These are phyloP conservation scores for Pilasporangium apinafurcum DNA, from an alignment of 352 stramenopile species.

Conservation along the genomic window DNA sequence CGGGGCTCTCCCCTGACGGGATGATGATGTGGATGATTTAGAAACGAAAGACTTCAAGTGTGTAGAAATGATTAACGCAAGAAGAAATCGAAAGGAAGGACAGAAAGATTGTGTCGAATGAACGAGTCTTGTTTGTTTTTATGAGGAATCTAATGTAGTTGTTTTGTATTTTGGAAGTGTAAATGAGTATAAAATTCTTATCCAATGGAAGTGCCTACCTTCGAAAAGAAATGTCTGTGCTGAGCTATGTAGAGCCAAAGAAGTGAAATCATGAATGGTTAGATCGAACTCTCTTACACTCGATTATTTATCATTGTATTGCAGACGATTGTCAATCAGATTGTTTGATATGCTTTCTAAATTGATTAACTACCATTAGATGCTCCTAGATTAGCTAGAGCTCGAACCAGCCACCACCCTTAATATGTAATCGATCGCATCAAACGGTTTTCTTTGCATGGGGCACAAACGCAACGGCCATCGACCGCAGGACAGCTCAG, in stretches of 20 bases:
- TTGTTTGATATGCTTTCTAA: neutral
- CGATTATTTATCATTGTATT: neutral
- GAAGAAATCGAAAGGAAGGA: neutral
- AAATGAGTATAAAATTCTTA: too few species aligned
- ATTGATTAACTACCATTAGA: neutral
- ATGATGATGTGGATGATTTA: constrained; percentile 90
- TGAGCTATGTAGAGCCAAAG: too few species aligned
- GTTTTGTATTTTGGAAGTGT: too few species aligned
- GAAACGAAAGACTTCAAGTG: neutral
- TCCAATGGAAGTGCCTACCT: too few species aligned
- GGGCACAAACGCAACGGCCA: constrained; percentile 65
- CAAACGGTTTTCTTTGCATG: constrained; percentile 59
- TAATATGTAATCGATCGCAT: constrained; percentile 47
- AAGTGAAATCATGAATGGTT: too few species aligned
- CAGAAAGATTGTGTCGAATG: too few species aligned
- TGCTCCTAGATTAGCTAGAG: too few species aligned
- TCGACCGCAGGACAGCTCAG: constrained; percentile 76
- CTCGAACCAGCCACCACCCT: too few species aligned
- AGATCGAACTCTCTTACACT: too few species aligned
- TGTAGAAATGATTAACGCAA: neutral
- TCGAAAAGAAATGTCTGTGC: too few species aligned
- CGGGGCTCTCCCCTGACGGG: constrained; percentile 58
- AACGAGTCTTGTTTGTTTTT: too few species aligned
- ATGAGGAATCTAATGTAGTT: too few species aligned
- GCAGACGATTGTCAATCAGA: neutral